Evolutionary conservation across 2,329 filamentous ascomycete genomes (phyloP), one percentile per base, ranked within the genome.

Genomic region (Sarocladium strictum): DNA sequence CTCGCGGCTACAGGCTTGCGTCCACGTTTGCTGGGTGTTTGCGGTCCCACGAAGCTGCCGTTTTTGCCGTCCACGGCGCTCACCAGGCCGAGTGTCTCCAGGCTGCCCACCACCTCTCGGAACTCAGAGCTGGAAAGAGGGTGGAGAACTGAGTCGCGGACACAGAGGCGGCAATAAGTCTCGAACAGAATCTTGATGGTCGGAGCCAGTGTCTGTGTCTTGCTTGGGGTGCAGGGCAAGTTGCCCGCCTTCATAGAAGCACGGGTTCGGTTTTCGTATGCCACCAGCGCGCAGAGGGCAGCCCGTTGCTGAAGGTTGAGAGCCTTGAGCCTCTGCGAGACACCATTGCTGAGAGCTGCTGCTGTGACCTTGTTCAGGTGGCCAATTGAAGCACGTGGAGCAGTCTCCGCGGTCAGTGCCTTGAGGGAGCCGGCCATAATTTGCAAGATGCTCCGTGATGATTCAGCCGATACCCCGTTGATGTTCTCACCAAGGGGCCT

Each of bases 271-370:
- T 87, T 89, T 68, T 97, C 92, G n/a, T 94, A 83, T 2, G 90
- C 90, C 37, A 93, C 80, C 14, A 99, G 77, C 0, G 93, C 84
- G 72, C 94, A 99, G 10, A 99, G 78, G 0, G 93, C 91, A 3
- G 93, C 94, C 69, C 96, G 97, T 69, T 99, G 94, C 67, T 99
- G 95, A 2, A 99, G 79, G 67, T 97, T 99, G 55, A 99, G 81
- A 3, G 86, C 85, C 68, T 89, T 87, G 14, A 99, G 82, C 56
- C 94, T 84, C 62, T 97, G 90, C 12, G 79, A 83, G 1, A 91
- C 88, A 33, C 92, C 92, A 62, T 97, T 93, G 67, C 89, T 90
- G 69, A 99, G 97, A 1, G 90, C 89, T 3, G 90, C 84, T 0
- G 92, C 85, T 0, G 94, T 96, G 57, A 97, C 86, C 63, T 90